Percentiles rank a stretch among this genome's conserved stretches.
Evolutionary conservation across 2,329 filamentous ascomycete genomes (phyloP).

Genomic region (Chrysoporthe cubensis): DNA sequence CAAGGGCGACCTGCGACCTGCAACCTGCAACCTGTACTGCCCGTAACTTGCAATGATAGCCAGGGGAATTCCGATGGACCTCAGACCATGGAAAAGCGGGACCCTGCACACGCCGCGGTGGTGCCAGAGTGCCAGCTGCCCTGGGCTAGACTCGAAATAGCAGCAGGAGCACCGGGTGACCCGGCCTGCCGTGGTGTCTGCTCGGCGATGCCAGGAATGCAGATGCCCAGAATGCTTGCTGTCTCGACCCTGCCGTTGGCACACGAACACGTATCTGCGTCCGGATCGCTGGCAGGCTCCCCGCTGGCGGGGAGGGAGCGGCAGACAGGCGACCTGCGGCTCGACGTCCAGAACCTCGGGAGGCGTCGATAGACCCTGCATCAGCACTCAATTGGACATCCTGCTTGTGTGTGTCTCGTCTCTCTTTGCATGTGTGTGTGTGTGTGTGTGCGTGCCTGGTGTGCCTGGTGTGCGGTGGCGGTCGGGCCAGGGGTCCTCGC

Average conservation of each 20-base stretch:
- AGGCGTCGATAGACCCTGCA: not conserved
- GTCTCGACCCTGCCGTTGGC: not conserved
- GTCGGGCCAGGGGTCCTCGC: slow-evolving; percentile 18
- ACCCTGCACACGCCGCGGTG: slow-evolving; percentile 6
- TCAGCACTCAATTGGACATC: not conserved
- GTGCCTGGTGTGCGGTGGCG: not conserved
- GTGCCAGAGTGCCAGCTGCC: slow-evolving; percentile 11
- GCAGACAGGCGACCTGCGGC: not conserved
- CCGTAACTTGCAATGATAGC: slow-evolving; percentile 20
- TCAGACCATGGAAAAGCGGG: slow-evolving; percentile 24
- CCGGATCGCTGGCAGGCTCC: not conserved
- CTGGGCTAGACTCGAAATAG: slow-evolving; percentile 16
- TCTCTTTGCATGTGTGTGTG: not conserved
- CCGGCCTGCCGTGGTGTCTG: not conserved
- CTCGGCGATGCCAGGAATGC: slow-evolving; percentile 11
- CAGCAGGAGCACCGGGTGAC: not conserved
- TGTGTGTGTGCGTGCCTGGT: not conserved
- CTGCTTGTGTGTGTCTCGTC: not conserved
- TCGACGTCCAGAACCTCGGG: not conserved
- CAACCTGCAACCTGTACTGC: slow-evolving; percentile 14
- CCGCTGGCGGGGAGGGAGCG: not conserved
- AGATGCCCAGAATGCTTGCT: not conserved
- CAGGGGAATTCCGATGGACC: slow-evolving; percentile 21
- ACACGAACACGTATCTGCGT: slow-evolving; percentile 1
- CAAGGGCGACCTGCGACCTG: slow-evolving; percentile 25